A percentile compares a stretch with the other conserved stretches of the same genome.
phyloP scores from a whole-genome alignment of 305 asterid species.

The Galium porrigens region DNA sequence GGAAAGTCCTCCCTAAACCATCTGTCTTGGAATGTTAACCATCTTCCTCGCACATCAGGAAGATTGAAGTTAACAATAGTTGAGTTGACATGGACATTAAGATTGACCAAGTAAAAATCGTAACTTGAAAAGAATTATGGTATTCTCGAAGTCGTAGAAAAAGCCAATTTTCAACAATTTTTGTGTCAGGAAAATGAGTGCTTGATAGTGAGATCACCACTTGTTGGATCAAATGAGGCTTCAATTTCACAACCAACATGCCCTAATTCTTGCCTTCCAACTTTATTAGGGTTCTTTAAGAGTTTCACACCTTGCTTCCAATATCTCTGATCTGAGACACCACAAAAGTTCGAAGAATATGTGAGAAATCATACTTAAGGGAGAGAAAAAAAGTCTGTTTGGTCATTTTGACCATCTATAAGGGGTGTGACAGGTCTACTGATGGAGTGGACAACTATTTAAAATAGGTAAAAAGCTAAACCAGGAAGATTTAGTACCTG shows the following conservation, averaged over 20 bases:
- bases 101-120: not conserved
- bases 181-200: slow-evolving; percentile 26
- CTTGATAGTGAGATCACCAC: slow-evolving; percentile 41
- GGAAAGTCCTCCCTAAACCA: no score
- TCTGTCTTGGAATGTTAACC: no score
- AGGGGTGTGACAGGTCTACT: no score
- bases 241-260: slow-evolving; percentile 23
- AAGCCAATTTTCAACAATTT: not conserved
- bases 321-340: slow-evolving; percentile 44
- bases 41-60: no score
- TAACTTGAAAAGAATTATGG: not conserved
- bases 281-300: slow-evolving; percentile 37
- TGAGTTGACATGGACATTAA: no score
- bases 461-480: no score
- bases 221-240: slow-evolving; percentile 48
- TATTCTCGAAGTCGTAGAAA: not conserved
- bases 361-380: not conserved
- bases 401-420: not conserved
- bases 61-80: no score
- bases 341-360: not conserved
- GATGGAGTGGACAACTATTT: no score
- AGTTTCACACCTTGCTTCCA: slow-evolving; percentile 94
- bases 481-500: slow-evolving; percentile 46
- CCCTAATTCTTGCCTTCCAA: slow-evolving; percentile 17
- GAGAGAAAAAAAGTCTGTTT: not conserved